phyloP scores from a whole-genome alignment of 768 basidiomycete genomes.

The Lactarius akahatsu region DNA sequence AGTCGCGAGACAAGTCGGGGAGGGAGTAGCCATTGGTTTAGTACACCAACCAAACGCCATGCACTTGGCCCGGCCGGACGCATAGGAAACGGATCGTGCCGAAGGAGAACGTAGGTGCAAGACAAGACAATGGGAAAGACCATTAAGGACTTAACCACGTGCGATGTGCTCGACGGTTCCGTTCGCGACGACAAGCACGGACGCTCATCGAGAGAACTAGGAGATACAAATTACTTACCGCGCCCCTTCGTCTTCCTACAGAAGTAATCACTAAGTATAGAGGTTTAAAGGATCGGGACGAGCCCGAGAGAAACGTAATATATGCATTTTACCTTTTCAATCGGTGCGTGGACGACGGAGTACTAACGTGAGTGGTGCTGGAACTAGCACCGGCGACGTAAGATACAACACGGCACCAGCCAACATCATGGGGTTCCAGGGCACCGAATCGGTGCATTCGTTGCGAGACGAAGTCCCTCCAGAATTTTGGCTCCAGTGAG shows the following conservation, averaged over 20 bases:
- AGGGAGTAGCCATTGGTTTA: too few relatives aligned
- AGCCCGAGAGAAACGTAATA: not conserved
- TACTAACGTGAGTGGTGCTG: too few relatives aligned
- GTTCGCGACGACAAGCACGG: not conserved
- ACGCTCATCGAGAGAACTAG: not conserved
- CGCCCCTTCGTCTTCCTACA: not conserved
- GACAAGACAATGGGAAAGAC: too few relatives aligned
- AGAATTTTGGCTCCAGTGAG: too few relatives aligned
- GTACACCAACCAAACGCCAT: too few relatives aligned
- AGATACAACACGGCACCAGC: slow-evolving; percentile 25
- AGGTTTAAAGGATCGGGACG: not conserved
- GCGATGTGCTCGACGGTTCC: not conserved
- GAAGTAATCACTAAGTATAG: not conserved
- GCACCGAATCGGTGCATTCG: not conserved
- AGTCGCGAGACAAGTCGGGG: too few relatives aligned
- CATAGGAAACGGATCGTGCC: too few relatives aligned
- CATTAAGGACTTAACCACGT: not conserved
- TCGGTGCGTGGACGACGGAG: too few relatives aligned
- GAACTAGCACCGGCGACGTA: not conserved
- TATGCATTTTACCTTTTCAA: slow-evolving; percentile 12
- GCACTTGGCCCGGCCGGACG: too few relatives aligned
- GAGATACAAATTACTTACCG: not conserved
- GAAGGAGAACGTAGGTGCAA: too few relatives aligned
- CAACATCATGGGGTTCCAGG: slow-evolving; percentile 21
- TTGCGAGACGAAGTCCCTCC: not conserved